A percentile compares a stretch with the other conserved stretches of the same genome.
Conservation (phyloP, 306 rosid genomes). For the Sicyos baderoa region DNA sequence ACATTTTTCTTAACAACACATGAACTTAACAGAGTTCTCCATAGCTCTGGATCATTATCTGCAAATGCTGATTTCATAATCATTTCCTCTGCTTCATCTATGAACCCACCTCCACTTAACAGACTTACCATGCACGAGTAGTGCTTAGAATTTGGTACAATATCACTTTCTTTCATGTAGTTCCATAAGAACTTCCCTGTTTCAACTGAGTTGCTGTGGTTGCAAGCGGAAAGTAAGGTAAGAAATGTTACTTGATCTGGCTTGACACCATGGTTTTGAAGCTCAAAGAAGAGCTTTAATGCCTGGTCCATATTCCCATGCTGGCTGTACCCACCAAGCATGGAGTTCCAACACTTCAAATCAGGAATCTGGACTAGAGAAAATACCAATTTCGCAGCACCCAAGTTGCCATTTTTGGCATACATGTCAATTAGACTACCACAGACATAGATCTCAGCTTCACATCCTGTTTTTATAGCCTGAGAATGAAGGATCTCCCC, state of each 20-base stretch:
- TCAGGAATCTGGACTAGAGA: conserved; percentile 49
- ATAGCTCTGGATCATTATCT: conserved; percentile 44
- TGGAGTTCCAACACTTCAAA: conserved; percentile 79
- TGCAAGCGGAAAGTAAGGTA: conserved; percentile 67
- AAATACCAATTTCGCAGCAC: conserved; percentile 44
- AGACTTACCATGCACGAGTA: conserved; percentile 76
- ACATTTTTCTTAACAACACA: conserved; percentile 53
- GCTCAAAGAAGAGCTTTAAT: conserved; percentile 41
- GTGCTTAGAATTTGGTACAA: conserved; percentile 70
- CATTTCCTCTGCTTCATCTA: conserved; percentile 59
- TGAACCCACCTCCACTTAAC: conserved; percentile 55
- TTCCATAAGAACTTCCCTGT: conserved; percentile 56
- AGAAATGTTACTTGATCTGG: conserved; percentile 73
- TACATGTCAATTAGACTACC: conserved; percentile 86
- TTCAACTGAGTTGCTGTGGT: conserved; percentile 47
- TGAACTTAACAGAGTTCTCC: conserved; percentile 76
- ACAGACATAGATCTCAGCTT: conserved; percentile 50
- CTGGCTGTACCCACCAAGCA: conserved; percentile 83
- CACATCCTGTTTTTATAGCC: conserved; percentile 53
- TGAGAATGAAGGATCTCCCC: conserved; percentile 73
- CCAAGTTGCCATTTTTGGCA: conserved; percentile 66
- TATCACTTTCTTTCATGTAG: conserved; percentile 40
- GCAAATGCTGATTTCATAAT: conserved; percentile 47
- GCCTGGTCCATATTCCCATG: conserved; percentile 70
- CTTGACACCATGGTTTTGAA: conserved; percentile 40